Evolutionary conservation across 2,329 filamentous ascomycete species (phyloP).

Genomic region (Truncatella angustata): DNA sequence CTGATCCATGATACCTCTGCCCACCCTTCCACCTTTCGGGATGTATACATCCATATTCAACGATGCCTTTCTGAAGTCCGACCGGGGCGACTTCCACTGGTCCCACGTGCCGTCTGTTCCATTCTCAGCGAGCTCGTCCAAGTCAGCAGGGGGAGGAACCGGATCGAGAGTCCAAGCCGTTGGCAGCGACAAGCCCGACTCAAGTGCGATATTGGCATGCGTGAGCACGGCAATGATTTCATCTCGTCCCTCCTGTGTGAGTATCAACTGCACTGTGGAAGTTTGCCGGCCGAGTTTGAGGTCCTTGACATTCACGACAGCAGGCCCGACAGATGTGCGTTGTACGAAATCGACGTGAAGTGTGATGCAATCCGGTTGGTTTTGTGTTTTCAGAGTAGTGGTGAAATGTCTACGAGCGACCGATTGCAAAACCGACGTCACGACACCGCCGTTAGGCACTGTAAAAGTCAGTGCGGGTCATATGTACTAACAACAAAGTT

Average conservation of each 20-base stretch:
- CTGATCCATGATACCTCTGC: slow-evolving; percentile 24
- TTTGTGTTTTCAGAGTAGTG: slow-evolving; percentile 26
- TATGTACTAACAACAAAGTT: background rate
- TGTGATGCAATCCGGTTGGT: slow-evolving; percentile 28
- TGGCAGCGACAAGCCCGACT: slow-evolving; percentile 49
- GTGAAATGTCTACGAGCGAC: slow-evolving; percentile 36
- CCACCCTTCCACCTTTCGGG: slow-evolving; percentile 20
- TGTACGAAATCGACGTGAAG: slow-evolving; percentile 30
- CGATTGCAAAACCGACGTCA: slow-evolving; percentile 60
- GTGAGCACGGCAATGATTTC: slow-evolving; percentile 66
- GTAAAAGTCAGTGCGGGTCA: slow-evolving; percentile 2
- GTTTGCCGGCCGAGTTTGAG: slow-evolving; percentile 33
- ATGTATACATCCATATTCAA: slow-evolving; percentile 19
- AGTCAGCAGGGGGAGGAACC: slow-evolving; percentile 21
- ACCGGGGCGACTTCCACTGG: slow-evolving; percentile 17
- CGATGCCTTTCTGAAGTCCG: slow-evolving; percentile 23
- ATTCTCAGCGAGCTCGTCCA: slow-evolving; percentile 14
- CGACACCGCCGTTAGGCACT: slow-evolving; percentile 72
- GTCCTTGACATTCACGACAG: slow-evolving; percentile 24
- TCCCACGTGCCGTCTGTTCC: slow-evolving; percentile 27
- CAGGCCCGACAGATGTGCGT: slow-evolving; percentile 26
- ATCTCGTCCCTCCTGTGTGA: slow-evolving; percentile 42
- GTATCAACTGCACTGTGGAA: slow-evolving; percentile 29
- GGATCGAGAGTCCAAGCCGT: slow-evolving; percentile 51
- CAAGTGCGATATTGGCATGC: slow-evolving; percentile 58